These are phyloP conservation scores for Hygrophorus russula DNA, from an alignment of 768 basidiomycete genomes.

Conservation along the genomic window DNA sequence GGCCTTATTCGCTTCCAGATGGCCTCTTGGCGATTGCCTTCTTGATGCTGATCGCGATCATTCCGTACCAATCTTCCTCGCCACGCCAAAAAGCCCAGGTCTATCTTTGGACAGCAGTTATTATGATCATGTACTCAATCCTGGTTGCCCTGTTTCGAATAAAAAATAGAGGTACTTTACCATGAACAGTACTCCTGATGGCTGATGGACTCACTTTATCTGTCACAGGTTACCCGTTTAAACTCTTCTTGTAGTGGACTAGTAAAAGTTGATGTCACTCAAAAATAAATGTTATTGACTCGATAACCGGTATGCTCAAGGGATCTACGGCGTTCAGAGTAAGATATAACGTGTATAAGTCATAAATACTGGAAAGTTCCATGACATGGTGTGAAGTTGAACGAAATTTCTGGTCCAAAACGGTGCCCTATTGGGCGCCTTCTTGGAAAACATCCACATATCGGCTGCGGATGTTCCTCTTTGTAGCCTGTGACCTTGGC, in stretches of 20 bases:
- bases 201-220: constrained; percentile 1
- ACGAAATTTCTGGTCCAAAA: constrained; percentile 1
- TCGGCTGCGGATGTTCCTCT: constrained; percentile 68
- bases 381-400: constrained; percentile 8
- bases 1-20: constrained; percentile 37
- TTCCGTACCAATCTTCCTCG: constrained; percentile 68
- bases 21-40: constrained; percentile 72
- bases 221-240: constrained; percentile 66
- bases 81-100: constrained; percentile 73
- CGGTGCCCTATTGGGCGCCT: constrained; percentile 7
- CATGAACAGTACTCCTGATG: background rate
- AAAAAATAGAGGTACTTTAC: constrained; percentile 68
- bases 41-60: constrained; percentile 67
- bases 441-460: constrained; percentile 41
- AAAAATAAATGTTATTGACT: background rate
- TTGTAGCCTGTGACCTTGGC: constrained; percentile 52
- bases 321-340: background rate
- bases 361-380: constrained; percentile 5
- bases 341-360: constrained; percentile 4
- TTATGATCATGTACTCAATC: constrained; percentile 78
- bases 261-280: background rate
- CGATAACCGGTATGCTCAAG: background rate
- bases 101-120: constrained; percentile 79
- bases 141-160: constrained; percentile 79
- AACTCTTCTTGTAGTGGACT: constrained; percentile 46